Evolutionary conservation across 495 filamentous ascomycete genomes (phyloP).

Genomic region (Paragyromitra xinjiangensis): DNA sequence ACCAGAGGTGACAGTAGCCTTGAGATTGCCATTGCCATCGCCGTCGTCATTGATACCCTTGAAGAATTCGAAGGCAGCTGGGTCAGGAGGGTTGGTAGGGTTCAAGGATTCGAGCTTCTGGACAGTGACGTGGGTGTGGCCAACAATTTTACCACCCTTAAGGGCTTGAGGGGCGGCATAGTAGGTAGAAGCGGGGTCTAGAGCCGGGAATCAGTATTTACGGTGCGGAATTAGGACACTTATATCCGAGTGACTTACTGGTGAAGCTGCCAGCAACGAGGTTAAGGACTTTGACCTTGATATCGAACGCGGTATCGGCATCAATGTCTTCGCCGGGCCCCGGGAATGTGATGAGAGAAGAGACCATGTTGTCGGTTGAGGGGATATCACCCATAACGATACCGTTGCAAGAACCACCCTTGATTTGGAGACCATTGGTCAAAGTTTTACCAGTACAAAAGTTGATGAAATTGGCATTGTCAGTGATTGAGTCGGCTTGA

Average conservation of each 20-base stretch:
- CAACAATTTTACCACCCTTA: constrained; percentile 66
- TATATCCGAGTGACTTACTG: constrained; percentile 33
- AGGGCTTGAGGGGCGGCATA: constrained; percentile 72
- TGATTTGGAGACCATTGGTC: constrained; percentile 73
- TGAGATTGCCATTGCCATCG: constrained; percentile 69
- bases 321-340: constrained; percentile 61
- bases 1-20: constrained; percentile 66
- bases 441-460: constrained; percentile 71
- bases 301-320: constrained; percentile 65
- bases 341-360: constrained; percentile 69
- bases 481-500: constrained; percentile 54
- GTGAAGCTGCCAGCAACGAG: constrained; percentile 62
- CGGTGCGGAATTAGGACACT: neutral
- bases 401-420: constrained; percentile 74
- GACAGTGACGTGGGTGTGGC: constrained; percentile 75
- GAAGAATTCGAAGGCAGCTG: constrained; percentile 72
- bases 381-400: constrained; percentile 77
- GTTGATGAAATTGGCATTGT: constrained; percentile 72
- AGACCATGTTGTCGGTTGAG: constrained; percentile 69
- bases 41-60: constrained; percentile 78
- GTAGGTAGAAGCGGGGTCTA: constrained; percentile 63
- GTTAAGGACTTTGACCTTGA: constrained; percentile 68
- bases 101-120: constrained; percentile 67
- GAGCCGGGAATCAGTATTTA: constrained; percentile 17
- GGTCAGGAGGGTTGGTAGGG: constrained; percentile 65